Base-by-base conservation (phyloP, 176 grass and related monocot species). In the Carex scoparia region DNA sequence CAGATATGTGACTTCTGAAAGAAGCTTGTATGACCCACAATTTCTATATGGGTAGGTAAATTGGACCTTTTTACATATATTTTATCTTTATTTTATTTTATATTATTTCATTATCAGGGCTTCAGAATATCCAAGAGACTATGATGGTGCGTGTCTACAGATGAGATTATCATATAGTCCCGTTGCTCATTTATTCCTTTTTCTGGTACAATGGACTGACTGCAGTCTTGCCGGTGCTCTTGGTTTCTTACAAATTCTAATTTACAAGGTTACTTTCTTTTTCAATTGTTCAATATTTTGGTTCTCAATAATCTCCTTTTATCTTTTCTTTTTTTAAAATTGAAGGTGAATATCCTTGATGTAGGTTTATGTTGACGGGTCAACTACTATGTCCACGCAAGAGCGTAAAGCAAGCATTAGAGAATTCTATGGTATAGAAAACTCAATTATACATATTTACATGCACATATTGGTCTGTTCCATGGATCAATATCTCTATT, bases 141-240 rank as follows among this genome's bases (percentile, higher is more conserved):
- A 97, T 85, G 94, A 97, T 87, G 94, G 90, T 37, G 92, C 90
- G 3, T 91, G 89, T 82, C 89, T 97, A 69, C 94, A 94, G 60
- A 97, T 94, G 94, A 91, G 92, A 86, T 92, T 97, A 83, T 88
- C 94, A 65, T 97, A 92, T 79, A 92, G 94, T 89, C 89, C 94
- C 5, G 92, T 88, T 85, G 94, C 94, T 56, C 92, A 94, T 30
- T 87, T 97, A 58, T 94, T 97, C 86, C 94, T 97, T 84, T 94
- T 92, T 90, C 89, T 94, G 69, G 90, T 97, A 65, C 88, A 89
- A 60, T 97, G 92, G 92, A 91, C 94, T 57, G 94, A 97, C 81
- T 97, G 94, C 79, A 97, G 63, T 49, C 90, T 97, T 88, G 94
- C 92, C 30, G 94, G 94, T 66, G 81, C 89, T 23, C 92, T 97